Conservation (phyloP, 2,329 filamentous ascomycete genomes). For the Claviceps purpurea region DNA sequence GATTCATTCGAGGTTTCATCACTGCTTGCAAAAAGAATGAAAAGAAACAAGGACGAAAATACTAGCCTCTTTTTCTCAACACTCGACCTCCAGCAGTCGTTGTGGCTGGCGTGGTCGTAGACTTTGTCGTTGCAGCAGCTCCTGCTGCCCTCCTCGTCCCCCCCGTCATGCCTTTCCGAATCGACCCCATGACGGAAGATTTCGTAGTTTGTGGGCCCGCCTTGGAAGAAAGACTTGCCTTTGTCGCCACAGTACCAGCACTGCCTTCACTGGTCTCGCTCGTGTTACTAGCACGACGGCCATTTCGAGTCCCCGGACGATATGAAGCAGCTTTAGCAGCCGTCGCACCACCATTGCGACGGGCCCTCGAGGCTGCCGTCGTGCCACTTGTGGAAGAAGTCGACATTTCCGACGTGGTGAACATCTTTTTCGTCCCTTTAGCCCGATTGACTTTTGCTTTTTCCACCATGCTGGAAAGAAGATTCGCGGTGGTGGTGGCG, state of each 20-base stretch:
- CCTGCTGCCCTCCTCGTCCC: slow-evolving; percentile 35
- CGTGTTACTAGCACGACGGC: slow-evolving; percentile 40
- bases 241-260: slow-evolving; percentile 51
- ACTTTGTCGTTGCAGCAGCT: slow-evolving; percentile 15
- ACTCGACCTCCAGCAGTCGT: slow-evolving; percentile 36
- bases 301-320: slow-evolving; percentile 31
- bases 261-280: slow-evolving; percentile 54
- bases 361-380: slow-evolving; percentile 20
- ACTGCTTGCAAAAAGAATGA: background rate
- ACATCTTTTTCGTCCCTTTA: slow-evolving; percentile 32
- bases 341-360: slow-evolving; percentile 22
- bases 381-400: slow-evolving; percentile 27
- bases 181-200: slow-evolving; percentile 39
- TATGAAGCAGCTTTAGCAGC: slow-evolving; percentile 19
- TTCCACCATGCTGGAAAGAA: slow-evolving; percentile 45
- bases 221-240: slow-evolving; percentile 26
- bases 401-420: slow-evolving; percentile 26
- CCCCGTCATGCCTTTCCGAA: slow-evolving; percentile 37
- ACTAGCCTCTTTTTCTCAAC: slow-evolving; percentile 39
- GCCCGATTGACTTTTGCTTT: slow-evolving; percentile 44
- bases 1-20: background rate
- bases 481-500: slow-evolving; percentile 29
- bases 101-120: slow-evolving; percentile 24
- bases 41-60: background rate
- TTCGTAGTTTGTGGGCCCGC: slow-evolving; percentile 24